Evolutionary conservation across 108 stramenopile species (phyloP), one percentile per base, ranked within the genome.

Genomic region (Nitzschia sp.): DNA sequence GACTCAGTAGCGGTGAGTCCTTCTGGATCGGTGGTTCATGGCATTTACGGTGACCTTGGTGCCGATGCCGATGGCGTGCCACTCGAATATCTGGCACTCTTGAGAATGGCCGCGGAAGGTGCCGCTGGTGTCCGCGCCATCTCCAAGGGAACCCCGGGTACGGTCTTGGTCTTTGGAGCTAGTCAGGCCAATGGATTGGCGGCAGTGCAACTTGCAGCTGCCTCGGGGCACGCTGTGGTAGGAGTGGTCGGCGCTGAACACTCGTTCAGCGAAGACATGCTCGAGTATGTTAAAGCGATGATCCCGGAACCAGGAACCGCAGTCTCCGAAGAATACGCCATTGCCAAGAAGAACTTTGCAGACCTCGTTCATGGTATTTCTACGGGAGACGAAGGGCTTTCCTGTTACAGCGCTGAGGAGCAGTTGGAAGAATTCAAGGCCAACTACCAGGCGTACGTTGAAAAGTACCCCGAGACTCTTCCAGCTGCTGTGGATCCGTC

Each of bases 81-180:
- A 8, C 70, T 94, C 46, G 93, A 94, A 53, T 94, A 94, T 64
- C 60, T 94, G 59, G 89, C 93, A 1, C 72, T 94, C 47, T 77
- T 94, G 63, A 78, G 83, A 31, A 86, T 85, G n/a, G 93, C 93
- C 11, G 83, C 93, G 21, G 86, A 94, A 64, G 93, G 87, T 36
- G 90, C 88, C 18, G 93, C 90, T 8, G 93, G 85, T 2, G 47
- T 93, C 3, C 72, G 84, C 4, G 75, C 74, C 57, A 72, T 82
- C 27, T 58, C 72, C 13, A 66, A 54, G 38, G 74, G 71, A 46
- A 36, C 23, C 0, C 21, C 35, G 15, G 90, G 90, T n/a, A 94
- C 93, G 1, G 64, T 94, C 17, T 47, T 94, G 31, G 86, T 94
- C 15, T 90, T 84, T 62, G 93, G 93, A 58, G 93, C 93, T n/a